Base-by-base conservation (phyloP, 1,284 basidiomycete species). In the Cystobasidium pallidum region DNA sequence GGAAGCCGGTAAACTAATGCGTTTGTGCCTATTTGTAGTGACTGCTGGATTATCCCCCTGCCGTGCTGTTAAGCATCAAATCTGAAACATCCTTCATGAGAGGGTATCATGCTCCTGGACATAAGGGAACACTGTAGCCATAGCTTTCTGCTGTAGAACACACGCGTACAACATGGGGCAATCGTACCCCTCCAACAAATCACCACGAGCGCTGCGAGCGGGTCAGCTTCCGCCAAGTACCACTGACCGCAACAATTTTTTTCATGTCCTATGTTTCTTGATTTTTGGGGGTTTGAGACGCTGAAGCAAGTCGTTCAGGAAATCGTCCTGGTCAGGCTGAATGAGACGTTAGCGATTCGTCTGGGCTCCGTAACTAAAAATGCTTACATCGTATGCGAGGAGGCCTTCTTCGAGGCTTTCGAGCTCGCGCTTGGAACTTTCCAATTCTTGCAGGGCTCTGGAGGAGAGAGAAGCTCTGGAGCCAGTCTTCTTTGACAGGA, bases 21-120 rank as follows among this genome's bases (percentile, higher is more conserved):
- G 19, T 17, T 19, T 3, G 30, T 30, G 10, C 10, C 15, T 32
- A 6, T n/a, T 7, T 15, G 26, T n/a, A 65, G 45, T 39, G 67
- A 70, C 21, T 45, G 36, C 67, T 70, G 67, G 36, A 70, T 70
- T 58, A 70, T 70, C 43, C 67, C 67, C n/a, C 36, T 70, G 11
- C 67, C 67, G 24, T 70, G 67, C 58, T 70, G 67, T 32, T 70
- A 62, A 62, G 54, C 54, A 57, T 34, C 6, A 11, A 32, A 19
- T 8, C 19, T 1, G 17, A n/a, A 34, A n/a, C 24, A n/a, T 28
- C 24, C 26, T 17, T 2, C 26, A 51, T 26, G 4, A 51, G 8
- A 26, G 24, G 21, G 2, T 3, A 24, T 24, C n/a, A 26, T 26
- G 21, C 24, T 24, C 26, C 32, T 57, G 30, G 54, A 10, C 32